Conservation (phyloP, 257 asterid species). For the Nemophila menziesii region DNA sequence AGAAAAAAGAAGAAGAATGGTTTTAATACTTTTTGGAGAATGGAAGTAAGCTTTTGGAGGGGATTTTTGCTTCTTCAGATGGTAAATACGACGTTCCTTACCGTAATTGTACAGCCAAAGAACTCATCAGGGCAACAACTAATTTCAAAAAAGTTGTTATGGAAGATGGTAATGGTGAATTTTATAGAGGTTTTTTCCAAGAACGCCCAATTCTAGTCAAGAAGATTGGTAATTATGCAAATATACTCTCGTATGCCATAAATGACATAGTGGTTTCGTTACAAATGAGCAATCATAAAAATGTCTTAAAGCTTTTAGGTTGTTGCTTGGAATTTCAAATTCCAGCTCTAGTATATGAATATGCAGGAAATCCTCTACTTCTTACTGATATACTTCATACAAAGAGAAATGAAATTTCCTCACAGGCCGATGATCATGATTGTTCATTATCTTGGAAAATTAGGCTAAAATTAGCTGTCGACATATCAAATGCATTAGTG, state of each 20-base stretch:
- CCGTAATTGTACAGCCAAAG: not conserved
- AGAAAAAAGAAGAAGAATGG: not conserved
- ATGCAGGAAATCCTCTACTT: not conserved
- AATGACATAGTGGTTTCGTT: conserved; percentile 1
- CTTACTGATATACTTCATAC: not conserved
- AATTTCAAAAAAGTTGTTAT: not conserved
- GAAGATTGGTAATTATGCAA: not conserved
- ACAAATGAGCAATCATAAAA: not conserved
- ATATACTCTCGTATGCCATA: not conserved
- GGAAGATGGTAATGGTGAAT: not conserved
- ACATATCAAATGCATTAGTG: not conserved
- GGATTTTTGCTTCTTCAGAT: conserved; percentile 1
- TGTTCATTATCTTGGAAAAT: conserved; percentile 1
- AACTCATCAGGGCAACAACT: conserved; percentile 1
- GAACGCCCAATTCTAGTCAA: conserved; percentile 1
- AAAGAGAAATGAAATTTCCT: not conserved
- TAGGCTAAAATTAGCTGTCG: not conserved
- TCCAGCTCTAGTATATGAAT: conserved; percentile 1
- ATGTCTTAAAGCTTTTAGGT: conserved; percentile 1
- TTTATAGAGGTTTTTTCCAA: not conserved
- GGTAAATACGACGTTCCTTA: not conserved
- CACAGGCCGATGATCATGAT: not conserved
- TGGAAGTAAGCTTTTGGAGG: conserved; percentile 1
- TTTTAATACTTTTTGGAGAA: not conserved
- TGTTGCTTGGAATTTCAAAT: not conserved